phyloP scores from a whole-genome alignment of 345 rosid species.

The Pugionium dolabratum region DNA sequence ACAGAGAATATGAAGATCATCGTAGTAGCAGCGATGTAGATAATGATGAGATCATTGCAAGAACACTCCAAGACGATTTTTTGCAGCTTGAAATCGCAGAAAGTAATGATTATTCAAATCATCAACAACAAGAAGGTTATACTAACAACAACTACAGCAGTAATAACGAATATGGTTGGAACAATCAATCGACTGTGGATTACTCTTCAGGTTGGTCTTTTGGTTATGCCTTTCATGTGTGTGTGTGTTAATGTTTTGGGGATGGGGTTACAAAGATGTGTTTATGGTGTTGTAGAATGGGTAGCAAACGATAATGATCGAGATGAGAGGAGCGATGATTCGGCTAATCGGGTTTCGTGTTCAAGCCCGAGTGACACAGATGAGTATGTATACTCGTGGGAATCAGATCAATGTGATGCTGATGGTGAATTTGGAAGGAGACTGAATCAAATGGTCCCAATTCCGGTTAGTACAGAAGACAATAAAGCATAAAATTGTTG shows the following conservation, averaged over 20 bases:
- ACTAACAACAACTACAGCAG: constrained; percentile 41
- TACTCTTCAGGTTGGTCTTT: constrained; percentile 53
- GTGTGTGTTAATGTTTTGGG: constrained; percentile 3
- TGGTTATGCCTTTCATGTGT: neutral
- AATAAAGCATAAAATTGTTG: neutral
- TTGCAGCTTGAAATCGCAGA: constrained; percentile 70
- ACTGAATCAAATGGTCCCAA: constrained; percentile 74
- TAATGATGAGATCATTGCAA: constrained; percentile 86
- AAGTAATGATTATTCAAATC: constrained; percentile 46
- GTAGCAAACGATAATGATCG: constrained; percentile 58
- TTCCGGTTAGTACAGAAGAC: constrained; percentile 57
- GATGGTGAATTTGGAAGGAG: constrained; percentile 80
- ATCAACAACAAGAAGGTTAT: constrained; percentile 38
- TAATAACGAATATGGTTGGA: constrained; percentile 46
- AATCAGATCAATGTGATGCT: constrained; percentile 56
- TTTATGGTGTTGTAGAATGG: constrained; percentile 38
- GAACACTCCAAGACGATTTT: constrained; percentile 82
- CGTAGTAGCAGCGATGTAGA: constrained; percentile 50
- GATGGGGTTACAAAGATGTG: constrained; percentile 9
- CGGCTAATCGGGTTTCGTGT: constrained; percentile 53
- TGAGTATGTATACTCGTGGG: constrained; percentile 62
- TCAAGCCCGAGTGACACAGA: constrained; percentile 65
- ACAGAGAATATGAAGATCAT: constrained; percentile 51
- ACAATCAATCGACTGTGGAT: constrained; percentile 41
- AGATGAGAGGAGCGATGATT: constrained; percentile 56